These are phyloP conservation scores for Puccinia polysora DNA, from an alignment of 1,284 basidiomycete species.

Conservation along the genomic window DNA sequence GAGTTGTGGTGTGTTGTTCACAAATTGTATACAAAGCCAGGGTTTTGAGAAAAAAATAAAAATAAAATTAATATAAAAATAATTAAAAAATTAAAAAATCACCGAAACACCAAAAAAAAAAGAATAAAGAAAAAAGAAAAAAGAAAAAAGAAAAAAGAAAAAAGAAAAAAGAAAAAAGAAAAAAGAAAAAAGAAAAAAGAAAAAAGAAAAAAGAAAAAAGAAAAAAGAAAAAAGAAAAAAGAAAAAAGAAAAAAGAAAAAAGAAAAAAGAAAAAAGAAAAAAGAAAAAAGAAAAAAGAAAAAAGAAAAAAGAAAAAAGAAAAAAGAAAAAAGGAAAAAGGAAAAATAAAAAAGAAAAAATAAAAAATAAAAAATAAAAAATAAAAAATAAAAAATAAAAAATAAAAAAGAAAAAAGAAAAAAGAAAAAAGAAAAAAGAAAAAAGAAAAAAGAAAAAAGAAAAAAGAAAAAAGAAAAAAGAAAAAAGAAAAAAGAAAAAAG, in stretches of 20 bases:
- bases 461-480: background rate
- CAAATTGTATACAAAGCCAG: too few species aligned
- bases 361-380: background rate
- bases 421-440: constrained; percentile 16
- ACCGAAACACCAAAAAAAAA: constrained; percentile 2
- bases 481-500: background rate
- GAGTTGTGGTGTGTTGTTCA: too few species aligned
- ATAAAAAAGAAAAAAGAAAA: background rate
- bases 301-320: constrained; percentile 1
- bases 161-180: background rate
- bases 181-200: background rate
- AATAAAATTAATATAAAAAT: background rate
- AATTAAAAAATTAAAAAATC: background rate
- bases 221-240: background rate
- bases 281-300: background rate
- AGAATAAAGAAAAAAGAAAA: too few species aligned
- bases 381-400: constrained; percentile 5
- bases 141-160: background rate
- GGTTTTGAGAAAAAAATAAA: too few species aligned
- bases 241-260: constrained; percentile 3
- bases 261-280: background rate
- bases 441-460: background rate
- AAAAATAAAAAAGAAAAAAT: constrained; percentile 8
- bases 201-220: background rate
- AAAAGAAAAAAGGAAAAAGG: background rate